A percentile compares a stretch with the other conserved stretches of the same genome.
These are phyloP conservation scores for Lavandula angustifolia DNA, from an alignment of 257 asterid genomes.

Conservation along the genomic window DNA sequence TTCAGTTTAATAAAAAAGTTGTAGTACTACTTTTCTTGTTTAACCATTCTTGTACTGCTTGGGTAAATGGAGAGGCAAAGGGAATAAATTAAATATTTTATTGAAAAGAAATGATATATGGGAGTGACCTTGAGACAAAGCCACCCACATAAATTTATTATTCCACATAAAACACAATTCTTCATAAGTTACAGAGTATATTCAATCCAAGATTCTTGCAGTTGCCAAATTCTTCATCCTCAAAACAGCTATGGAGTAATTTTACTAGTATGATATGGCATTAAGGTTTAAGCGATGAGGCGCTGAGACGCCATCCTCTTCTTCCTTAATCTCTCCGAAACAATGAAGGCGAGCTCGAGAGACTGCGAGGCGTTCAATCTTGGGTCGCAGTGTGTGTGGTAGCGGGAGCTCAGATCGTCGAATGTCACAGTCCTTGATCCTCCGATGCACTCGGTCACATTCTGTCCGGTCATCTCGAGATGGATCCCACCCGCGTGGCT, in stretches of 20 bases:
- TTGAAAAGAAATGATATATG: too few species aligned
- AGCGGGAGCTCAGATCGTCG: conserved; percentile 80
- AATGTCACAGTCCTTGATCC: conserved; percentile 78
- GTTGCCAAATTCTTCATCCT: not conserved
- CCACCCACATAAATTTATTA: not conserved
- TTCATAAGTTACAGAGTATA: too few species aligned
- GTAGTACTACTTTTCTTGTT: too few species aligned
- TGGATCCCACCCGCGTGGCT: conserved; percentile 88
- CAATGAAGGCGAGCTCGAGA: conserved; percentile 75
- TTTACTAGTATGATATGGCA: conserved; percentile 19
- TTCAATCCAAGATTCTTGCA: too few species aligned
- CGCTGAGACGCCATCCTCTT: conserved; percentile 61
- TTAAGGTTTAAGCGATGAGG: conserved; percentile 27
- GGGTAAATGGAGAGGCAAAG: not conserved
- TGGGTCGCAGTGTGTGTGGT: conserved; percentile 86
- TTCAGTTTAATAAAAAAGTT: too few species aligned
- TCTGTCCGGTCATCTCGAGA: conserved; percentile 85
- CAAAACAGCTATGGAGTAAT: not conserved
- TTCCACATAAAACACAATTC: not conserved
- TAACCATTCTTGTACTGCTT: too few species aligned
- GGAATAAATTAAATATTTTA: too few species aligned
- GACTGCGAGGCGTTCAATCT: conserved; percentile 81
- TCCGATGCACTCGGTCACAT: conserved; percentile 84
- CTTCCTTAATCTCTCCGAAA: conserved; percentile 66
- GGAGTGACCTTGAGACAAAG: not conserved